Percentiles rank a stretch among this genome's conserved stretches.
These are phyloP conservation scores for Podospora australis DNA, from an alignment of 495 filamentous ascomycete species.

Conservation along the genomic window DNA sequence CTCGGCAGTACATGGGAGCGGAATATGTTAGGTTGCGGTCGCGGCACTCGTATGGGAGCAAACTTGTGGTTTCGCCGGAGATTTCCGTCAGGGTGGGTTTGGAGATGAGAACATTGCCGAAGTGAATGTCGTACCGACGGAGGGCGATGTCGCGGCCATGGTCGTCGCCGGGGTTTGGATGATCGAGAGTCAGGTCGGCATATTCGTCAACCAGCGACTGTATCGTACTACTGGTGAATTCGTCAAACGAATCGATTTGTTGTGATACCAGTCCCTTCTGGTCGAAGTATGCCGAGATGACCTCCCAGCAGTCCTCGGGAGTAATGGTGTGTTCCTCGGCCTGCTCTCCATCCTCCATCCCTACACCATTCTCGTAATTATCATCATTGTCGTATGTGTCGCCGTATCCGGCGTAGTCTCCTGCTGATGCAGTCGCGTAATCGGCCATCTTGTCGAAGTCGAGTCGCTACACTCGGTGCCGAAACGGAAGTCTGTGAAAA, in stretches of 20 bases:
- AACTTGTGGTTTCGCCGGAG: constrained; percentile 72
- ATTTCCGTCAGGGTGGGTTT: constrained; percentile 85
- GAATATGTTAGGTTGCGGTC: constrained; percentile 93
- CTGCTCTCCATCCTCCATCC: constrained; percentile 34
- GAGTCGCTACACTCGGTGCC: too few species aligned
- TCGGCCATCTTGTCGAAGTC: constrained; percentile 20
- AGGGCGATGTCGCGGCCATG: constrained; percentile 67
- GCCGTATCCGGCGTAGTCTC: constrained; percentile 19
- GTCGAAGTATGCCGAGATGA: constrained; percentile 95
- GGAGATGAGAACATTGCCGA: constrained; percentile 76
- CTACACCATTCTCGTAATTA: constrained; percentile 64
- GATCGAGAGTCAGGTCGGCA: constrained; percentile 78
- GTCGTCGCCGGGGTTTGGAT: constrained; percentile 67
- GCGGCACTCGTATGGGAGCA: constrained; percentile 88
- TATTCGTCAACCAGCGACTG: constrained; percentile 89
- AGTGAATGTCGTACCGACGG: constrained; percentile 88
- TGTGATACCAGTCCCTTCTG: constrained; percentile 92
- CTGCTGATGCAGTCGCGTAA: constrained; percentile 18
- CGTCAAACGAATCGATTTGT: constrained; percentile 96
- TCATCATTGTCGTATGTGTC: constrained; percentile 38
- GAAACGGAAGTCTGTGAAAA: too few species aligned
- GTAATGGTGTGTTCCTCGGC: constrained; percentile 81
- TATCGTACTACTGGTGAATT: constrained; percentile 88
- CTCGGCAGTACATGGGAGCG: constrained; percentile 77
- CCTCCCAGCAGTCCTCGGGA: constrained; percentile 94